Conservation (phyloP, 169 alveolate species). For the Plasmodium relictum region DNA sequence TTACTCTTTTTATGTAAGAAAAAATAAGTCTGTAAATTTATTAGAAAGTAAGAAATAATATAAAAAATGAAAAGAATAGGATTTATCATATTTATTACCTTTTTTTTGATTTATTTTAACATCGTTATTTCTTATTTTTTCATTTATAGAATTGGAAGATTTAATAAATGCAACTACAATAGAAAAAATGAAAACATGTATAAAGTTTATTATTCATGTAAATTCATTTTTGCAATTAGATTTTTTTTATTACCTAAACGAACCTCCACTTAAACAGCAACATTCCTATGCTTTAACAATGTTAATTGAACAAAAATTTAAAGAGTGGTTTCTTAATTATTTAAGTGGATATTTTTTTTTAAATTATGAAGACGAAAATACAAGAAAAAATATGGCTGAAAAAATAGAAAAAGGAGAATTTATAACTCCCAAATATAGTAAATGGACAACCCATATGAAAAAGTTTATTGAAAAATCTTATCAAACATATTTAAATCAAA, state of each 20-base stretch:
- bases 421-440: conserved; percentile 38
- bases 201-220: conserved; percentile 29
- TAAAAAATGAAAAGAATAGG: not conserved
- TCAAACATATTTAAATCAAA: conserved; percentile 22
- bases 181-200: conserved; percentile 51
- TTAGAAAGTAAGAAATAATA: conserved; percentile 30
- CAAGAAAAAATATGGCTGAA: conserved; percentile 25
- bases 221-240: conserved; percentile 49
- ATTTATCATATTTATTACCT: not conserved
- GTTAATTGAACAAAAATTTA: conserved; percentile 30
- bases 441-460: conserved; percentile 30
- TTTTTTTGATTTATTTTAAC: not conserved
- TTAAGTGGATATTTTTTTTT: conserved; percentile 17
- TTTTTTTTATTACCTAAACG: conserved; percentile 52
- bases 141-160: conserved; percentile 32
- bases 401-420: conserved; percentile 12
- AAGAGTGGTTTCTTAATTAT: conserved; percentile 33
- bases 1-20: conserved; percentile 1
- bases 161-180: conserved; percentile 3
- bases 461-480: conserved; percentile 24
- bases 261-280: conserved; percentile 10
- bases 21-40: conserved; percentile 17
- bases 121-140: not conserved
- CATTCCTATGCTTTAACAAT: conserved; percentile 43
- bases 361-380: conserved; percentile 27